Percentiles rank a stretch among this genome's conserved stretches.
These are phyloP conservation scores for Pezicula rhizophila DNA, from an alignment of 2,329 filamentous ascomycete genomes.

Conservation along the genomic window DNA sequence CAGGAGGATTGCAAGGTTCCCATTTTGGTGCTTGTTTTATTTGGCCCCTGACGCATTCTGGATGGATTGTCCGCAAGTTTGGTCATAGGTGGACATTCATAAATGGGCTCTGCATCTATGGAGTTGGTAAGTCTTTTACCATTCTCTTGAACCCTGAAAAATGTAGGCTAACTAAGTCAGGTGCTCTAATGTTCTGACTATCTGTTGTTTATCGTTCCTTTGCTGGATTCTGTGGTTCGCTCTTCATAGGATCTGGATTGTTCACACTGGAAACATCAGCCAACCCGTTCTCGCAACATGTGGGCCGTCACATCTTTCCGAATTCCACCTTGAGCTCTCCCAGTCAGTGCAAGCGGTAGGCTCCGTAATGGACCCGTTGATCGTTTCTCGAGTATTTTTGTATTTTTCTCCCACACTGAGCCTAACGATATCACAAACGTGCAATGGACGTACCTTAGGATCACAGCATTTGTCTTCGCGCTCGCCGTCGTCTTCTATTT, in stretches of 20 bases:
- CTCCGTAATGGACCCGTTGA: conserved; percentile 62
- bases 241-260: conserved; percentile 64
- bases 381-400: conserved; percentile 68
- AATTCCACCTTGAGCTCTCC: conserved; percentile 67
- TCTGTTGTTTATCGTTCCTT: conserved; percentile 39
- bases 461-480: conserved; percentile 62
- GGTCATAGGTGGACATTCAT: conserved; percentile 61
- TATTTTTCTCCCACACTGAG: conserved; percentile 60
- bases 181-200: conserved; percentile 51
- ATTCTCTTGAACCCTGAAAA: conserved; percentile 37
- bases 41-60: conserved; percentile 59
- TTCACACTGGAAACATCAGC: conserved; percentile 71
- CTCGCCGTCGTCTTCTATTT: conserved; percentile 61
- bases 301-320: conserved; percentile 62
- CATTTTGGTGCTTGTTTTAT: conserved; percentile 56
- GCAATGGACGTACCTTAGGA: conserved; percentile 70
- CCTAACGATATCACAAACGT: conserved; percentile 50
- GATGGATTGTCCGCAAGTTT: conserved; percentile 58
- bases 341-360: conserved; percentile 72
- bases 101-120: conserved; percentile 61
- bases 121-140: conserved; percentile 39
- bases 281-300: conserved; percentile 51
- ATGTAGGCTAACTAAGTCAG: conserved; percentile 30
- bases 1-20: conserved; percentile 19
- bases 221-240: conserved; percentile 8